These are phyloP conservation scores for Lichenothelia convexa DNA, from an alignment of 495 filamentous ascomycete species.

Conservation along the genomic window DNA sequence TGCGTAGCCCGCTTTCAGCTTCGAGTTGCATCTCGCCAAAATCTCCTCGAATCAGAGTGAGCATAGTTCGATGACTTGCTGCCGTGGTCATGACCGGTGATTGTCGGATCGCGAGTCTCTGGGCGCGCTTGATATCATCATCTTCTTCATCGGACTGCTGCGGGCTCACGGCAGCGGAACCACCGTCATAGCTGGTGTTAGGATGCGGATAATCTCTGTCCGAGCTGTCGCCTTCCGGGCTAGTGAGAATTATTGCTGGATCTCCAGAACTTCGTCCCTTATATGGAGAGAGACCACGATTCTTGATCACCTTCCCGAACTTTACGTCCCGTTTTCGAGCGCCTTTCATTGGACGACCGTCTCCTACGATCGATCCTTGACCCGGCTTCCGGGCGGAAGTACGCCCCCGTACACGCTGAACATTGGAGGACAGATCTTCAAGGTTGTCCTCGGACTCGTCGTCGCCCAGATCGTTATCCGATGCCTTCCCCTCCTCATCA, in stretches of 20 bases:
- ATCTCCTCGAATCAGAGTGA: conserved; percentile 77
- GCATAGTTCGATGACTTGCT: conserved; percentile 57
- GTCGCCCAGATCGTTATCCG: too few species aligned
- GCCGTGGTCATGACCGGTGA: conserved; percentile 63
- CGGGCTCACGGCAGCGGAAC: conserved; percentile 53
- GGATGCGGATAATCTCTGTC: too few species aligned
- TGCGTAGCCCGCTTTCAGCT: conserved; percentile 50
- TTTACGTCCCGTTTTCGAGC: too few species aligned
- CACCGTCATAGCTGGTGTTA: conserved; percentile 55
- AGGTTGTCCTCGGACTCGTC: too few species aligned
- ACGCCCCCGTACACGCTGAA: too few species aligned
- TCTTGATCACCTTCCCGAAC: too few species aligned
- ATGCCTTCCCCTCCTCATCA: too few species aligned
- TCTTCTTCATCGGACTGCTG: conserved; percentile 74
- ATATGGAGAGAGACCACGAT: conserved; percentile 28
- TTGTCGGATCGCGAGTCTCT: conserved; percentile 60
- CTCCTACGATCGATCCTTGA: too few species aligned
- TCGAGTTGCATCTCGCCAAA: conserved; percentile 54
- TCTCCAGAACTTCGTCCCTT: conserved; percentile 24
- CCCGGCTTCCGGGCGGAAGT: too few species aligned
- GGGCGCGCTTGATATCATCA: conserved; percentile 75
- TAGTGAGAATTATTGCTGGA: conserved; percentile 44
- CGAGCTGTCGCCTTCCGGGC: conserved; percentile 37
- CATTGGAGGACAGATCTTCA: too few species aligned
- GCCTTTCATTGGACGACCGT: too few species aligned